Evolutionary conservation across 345 rosid genomes (phyloP).

Genomic region (Lepidium didymum): DNA sequence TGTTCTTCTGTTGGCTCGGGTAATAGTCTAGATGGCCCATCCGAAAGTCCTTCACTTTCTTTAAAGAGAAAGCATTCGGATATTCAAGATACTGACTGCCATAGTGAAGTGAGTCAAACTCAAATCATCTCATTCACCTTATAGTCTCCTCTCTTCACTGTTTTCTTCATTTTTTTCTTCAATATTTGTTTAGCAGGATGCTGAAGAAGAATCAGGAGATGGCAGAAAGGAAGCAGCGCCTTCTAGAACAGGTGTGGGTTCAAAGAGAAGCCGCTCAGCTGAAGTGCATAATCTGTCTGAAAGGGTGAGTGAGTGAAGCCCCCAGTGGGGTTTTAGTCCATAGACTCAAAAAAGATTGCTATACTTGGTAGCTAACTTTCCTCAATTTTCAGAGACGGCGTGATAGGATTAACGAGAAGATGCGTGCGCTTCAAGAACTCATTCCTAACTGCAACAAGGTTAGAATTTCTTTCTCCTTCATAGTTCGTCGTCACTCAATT

Average conservation of each 20-base stretch:
- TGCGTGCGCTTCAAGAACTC: conserved; percentile 92
- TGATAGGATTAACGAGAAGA: conserved; percentile 90
- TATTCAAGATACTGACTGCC: conserved; percentile 53
- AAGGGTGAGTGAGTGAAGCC: conserved; percentile 55
- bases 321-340: neutral
- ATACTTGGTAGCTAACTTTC: conserved; percentile 8
- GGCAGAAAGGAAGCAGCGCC: conserved; percentile 39
- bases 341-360: neutral
- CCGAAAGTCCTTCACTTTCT: conserved; percentile 43
- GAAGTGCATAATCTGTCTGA: conserved; percentile 95
- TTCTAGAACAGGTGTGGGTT: conserved; percentile 38
- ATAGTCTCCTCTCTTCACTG: neutral
- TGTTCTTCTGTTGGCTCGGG: conserved; percentile 83
- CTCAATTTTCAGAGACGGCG: conserved; percentile 57
- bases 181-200: conserved; percentile 41
- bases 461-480: neutral
- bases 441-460: conserved; percentile 95
- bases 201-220: conserved; percentile 56
- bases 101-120: conserved; percentile 55
- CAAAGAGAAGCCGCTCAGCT: conserved; percentile 85
- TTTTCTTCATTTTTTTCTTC: neutral
- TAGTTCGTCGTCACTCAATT: neutral
- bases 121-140: neutral
- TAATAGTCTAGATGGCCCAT: conserved; percentile 48
- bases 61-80: conserved; percentile 58